Evolutionary conservation across 352 stramenopile species (phyloP).

Genomic region (Thalassiosira sp.): DNA sequence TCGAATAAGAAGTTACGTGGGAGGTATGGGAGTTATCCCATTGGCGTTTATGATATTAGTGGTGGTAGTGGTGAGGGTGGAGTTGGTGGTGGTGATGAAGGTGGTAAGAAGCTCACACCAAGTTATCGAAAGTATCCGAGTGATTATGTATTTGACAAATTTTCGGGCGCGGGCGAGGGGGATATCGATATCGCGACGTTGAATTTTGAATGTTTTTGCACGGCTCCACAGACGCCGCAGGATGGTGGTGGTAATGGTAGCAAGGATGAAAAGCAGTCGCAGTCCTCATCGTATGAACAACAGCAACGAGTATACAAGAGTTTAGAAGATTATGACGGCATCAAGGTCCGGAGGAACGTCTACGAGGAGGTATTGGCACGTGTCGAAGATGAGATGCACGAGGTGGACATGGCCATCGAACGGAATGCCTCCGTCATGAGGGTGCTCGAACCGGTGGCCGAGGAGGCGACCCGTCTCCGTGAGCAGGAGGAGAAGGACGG

Average conservation of each 20-base stretch:
- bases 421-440: constrained; percentile 93
- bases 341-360: constrained; percentile 68
- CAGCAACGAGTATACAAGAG: too few relatives aligned
- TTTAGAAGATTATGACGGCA: constrained; percentile 72
- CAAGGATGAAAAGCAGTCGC: constrained; percentile 85
- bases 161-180: constrained; percentile 88
- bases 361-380: constrained; percentile 98
- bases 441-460: constrained; percentile 92
- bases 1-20: constrained; percentile 61
- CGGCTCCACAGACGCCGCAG: too few relatives aligned
- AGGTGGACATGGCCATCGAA: constrained; percentile 96
- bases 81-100: constrained; percentile 63
- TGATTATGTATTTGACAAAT: constrained; percentile 90
- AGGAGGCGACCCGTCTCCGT: constrained; percentile 71
- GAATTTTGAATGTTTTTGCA: constrained; percentile 88
- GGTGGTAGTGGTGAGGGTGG: constrained; percentile 38
- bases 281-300: too few relatives aligned
- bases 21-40: constrained; percentile 64
- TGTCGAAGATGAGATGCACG: constrained; percentile 96
- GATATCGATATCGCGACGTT: constrained; percentile 73
- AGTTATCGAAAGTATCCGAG: constrained; percentile 94
- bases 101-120: constrained; percentile 82
- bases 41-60: constrained; percentile 63
- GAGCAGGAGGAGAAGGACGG: constrained; percentile 82
- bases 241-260: constrained; percentile 81